Evolutionary conservation across 140 eudicot species (phyloP).

Genomic region (Oenanthe javanica): DNA sequence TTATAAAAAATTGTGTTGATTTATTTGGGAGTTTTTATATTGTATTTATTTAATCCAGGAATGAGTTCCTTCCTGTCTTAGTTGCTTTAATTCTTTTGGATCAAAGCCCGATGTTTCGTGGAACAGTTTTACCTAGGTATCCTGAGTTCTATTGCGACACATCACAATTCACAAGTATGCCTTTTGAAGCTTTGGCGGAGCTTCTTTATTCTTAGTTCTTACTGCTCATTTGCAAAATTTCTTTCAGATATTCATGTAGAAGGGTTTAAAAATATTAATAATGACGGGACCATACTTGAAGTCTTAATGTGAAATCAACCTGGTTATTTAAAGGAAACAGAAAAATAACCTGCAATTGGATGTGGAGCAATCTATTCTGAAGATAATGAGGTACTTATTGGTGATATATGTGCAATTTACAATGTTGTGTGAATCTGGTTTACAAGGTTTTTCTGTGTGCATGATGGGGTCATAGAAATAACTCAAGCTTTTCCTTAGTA

Average conservation of each 20-base stretch:
- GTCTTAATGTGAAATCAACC: conserved; percentile 1
- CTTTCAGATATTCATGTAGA: neutral
- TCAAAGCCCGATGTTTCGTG: neutral
- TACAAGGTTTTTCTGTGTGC: neutral
- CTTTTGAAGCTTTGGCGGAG: neutral
- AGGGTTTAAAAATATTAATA: conserved; percentile 3
- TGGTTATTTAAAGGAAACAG: neutral
- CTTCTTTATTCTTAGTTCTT: neutral
- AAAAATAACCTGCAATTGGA: conserved; percentile 10
- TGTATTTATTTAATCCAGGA: conserved; percentile 1
- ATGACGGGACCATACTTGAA: neutral
- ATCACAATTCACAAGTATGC: neutral
- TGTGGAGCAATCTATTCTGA: neutral
- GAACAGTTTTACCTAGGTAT: conserved; percentile 1
- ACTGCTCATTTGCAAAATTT: neutral
- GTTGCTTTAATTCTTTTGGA: conserved; percentile 1
- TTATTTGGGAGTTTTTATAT: neutral
- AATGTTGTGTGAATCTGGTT: neutral
- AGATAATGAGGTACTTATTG: neutral
- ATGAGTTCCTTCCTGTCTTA: neutral
- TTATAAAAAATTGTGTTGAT: neutral
- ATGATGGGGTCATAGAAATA: neutral
- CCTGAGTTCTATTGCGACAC: neutral
- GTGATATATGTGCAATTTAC: neutral
- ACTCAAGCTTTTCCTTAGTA: neutral